A percentile compares a stretch with the other conserved stretches of the same genome.
These are phyloP conservation scores for Phlyctochytrium bullatum DNA, from an alignment of 192 early-diverging fungal species.

Conservation along the genomic window DNA sequence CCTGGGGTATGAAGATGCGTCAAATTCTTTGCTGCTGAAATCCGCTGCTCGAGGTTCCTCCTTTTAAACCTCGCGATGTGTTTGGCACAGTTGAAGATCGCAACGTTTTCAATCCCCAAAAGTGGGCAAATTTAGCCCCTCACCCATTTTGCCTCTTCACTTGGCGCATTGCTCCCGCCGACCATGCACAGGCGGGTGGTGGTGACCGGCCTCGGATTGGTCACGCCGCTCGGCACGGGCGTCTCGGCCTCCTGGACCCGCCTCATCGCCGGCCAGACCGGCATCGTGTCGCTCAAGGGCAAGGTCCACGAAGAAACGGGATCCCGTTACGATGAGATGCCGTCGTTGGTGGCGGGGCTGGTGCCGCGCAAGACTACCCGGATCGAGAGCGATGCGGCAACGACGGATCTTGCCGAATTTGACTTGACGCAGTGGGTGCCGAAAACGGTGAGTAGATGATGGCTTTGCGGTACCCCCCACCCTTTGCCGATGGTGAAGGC, in stretches of 20 bases:
- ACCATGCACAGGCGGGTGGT: too few species aligned
- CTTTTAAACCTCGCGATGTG: too few species aligned
- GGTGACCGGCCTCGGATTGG: conserved; percentile 90
- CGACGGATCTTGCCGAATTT: too few species aligned
- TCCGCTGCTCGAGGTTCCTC: too few species aligned
- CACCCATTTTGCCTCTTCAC: too few species aligned
- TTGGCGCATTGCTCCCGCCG: too few species aligned
- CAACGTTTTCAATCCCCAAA: too few species aligned
- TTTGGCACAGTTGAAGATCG: too few species aligned
- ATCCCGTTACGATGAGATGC: conserved; percentile 52
- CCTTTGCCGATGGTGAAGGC: background rate
- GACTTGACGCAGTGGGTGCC: conserved; percentile 71
- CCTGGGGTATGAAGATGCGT: too few species aligned
- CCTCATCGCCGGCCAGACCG: conserved; percentile 70
- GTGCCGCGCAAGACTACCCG: conserved; percentile 50
- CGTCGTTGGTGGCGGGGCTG: conserved; percentile 73
- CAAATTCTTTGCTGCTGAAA: too few species aligned
- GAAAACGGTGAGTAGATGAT: conserved; percentile 59
- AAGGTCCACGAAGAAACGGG: conserved; percentile 19
- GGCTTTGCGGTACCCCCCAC: background rate
- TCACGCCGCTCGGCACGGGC: conserved; percentile 85
- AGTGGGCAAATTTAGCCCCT: too few species aligned
- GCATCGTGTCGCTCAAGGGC: conserved; percentile 67
- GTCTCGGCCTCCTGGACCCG: conserved; percentile 65
- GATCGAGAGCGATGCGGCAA: too few species aligned